Percentiles rank a stretch among this genome's conserved stretches.
Conservation (phyloP, 2,329 filamentous ascomycete species). For the Phyllosticta capitalensis region DNA sequence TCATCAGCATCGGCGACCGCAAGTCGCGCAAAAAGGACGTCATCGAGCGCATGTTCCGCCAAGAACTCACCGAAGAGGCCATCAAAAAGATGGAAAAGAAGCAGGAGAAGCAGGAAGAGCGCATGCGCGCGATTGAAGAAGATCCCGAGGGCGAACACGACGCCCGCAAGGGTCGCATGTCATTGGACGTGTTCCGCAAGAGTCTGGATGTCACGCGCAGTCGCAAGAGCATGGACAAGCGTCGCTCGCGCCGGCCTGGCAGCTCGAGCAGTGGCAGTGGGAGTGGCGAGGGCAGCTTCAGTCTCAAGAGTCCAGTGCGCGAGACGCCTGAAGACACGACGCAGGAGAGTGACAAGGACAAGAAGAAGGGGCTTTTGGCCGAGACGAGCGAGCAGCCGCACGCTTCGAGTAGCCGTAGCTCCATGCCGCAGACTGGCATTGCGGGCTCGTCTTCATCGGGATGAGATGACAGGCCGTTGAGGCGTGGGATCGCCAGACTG, state of each 20-base stretch:
- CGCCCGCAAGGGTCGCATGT: background rate
- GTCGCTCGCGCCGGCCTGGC: background rate
- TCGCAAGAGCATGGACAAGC: background rate
- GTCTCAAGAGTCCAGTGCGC: background rate
- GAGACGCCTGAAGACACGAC: background rate
- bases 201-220: background rate
- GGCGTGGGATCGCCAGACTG: background rate
- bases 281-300: background rate
- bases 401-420: background rate
- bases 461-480: background rate
- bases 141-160: background rate
- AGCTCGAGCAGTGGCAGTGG: background rate
- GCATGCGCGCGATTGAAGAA: slow-evolving; percentile 1
- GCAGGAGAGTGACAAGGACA: background rate
- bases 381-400: background rate
- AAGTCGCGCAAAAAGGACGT: slow-evolving; percentile 74
- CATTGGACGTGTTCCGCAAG: background rate
- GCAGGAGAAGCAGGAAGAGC: slow-evolving; percentile 7
- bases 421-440: background rate
- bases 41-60: slow-evolving; percentile 59
- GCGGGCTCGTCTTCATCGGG: background rate
- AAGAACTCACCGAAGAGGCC: slow-evolving; percentile 57
- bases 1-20: slow-evolving; percentile 64
- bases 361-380: background rate
- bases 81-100: slow-evolving; percentile 25